phyloP scores from a whole-genome alignment of 75 land plant genomes.

The Chamaecyparis obtusa region DNA sequence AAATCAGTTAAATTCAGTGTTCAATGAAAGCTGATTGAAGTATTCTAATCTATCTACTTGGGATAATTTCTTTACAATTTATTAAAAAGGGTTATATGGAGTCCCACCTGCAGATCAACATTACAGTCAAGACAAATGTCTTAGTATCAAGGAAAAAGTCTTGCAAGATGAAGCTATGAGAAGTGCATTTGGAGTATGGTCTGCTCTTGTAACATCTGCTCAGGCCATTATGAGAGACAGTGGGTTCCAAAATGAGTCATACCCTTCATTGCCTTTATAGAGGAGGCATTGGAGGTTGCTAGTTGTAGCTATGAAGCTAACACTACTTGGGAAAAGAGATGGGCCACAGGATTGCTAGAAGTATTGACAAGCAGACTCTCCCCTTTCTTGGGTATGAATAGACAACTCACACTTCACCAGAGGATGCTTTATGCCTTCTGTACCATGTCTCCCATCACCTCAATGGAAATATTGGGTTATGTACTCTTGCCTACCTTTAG shows the following conservation, averaged over 20 bases:
- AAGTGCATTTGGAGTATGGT: slow-evolving; percentile 17
- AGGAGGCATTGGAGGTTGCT: slow-evolving; percentile 23
- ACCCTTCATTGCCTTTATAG: slow-evolving; percentile 5
- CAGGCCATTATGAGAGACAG: neutral
- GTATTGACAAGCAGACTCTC: slow-evolving; percentile 11
- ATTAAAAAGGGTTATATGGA: slow-evolving; percentile 35
- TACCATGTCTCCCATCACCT: slow-evolving; percentile 12
- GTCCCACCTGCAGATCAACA: slow-evolving; percentile 8
- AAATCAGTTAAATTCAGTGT: neutral
- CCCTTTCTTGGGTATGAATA: slow-evolving; percentile 11
- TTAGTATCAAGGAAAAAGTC: neutral
- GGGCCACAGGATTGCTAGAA: slow-evolving; percentile 44
- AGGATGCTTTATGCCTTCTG: slow-evolving; percentile 18
- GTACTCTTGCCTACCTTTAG: slow-evolving; percentile 22
- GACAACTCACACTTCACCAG: slow-evolving; percentile 16
- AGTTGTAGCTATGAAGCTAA: slow-evolving; percentile 20
- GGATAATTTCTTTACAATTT: too few relatives aligned
- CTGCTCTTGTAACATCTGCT: slow-evolving; percentile 13
- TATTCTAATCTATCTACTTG: neutral
- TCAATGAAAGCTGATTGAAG: neutral
- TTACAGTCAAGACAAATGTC: neutral
- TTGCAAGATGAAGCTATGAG: neutral
- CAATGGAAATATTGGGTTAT: slow-evolving; percentile 24
- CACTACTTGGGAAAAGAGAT: slow-evolving; percentile 39
- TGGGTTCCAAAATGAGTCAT: neutral